Conservation (phyloP, 2,329 filamentous ascomycete species). For the Thermomyces lanuginosus region DNA sequence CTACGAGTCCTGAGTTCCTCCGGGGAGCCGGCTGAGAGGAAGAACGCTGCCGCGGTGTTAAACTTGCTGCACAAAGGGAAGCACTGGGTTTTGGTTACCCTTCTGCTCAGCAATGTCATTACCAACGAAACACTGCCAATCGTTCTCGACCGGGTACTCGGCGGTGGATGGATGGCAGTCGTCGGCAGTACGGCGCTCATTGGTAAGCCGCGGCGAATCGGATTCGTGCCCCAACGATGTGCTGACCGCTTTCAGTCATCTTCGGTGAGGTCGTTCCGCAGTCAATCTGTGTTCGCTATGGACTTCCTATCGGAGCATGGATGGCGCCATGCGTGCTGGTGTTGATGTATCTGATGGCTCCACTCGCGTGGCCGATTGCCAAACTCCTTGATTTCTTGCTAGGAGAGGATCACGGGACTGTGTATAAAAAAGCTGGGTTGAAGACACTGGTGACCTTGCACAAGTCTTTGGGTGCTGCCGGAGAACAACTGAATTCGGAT, state of each 20-base stretch:
- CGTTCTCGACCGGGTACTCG: conserved; percentile 81
- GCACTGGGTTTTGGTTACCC: conserved; percentile 92
- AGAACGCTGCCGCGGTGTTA: conserved; percentile 68
- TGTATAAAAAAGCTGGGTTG: conserved; percentile 94
- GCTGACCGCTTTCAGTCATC: conserved; percentile 48
- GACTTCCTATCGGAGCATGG: conserved; percentile 83
- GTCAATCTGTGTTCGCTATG: conserved; percentile 89
- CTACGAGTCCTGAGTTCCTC: conserved; percentile 85
- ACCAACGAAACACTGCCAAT: conserved; percentile 95
- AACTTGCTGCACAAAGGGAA: conserved; percentile 72
- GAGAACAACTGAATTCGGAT: conserved; percentile 82
- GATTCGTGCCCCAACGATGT: not conserved
- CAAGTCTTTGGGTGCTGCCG: conserved; percentile 70
- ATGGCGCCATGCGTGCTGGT: conserved; percentile 74
- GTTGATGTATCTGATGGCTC: conserved; percentile 84
- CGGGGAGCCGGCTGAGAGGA: conserved; percentile 67
- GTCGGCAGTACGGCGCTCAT: conserved; percentile 86
- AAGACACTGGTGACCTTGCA: conserved; percentile 94
- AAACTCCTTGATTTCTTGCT: conserved; percentile 88
- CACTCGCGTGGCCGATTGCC: conserved; percentile 84
- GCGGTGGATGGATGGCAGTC: conserved; percentile 86
- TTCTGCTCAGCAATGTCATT: conserved; percentile 90
- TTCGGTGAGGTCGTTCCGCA: conserved; percentile 95
- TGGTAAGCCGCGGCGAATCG: conserved; percentile 23
- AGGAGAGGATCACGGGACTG: conserved; percentile 85